phyloP scores from a whole-genome alignment of 306 rosid species.

The Corylus heterophylla region DNA sequence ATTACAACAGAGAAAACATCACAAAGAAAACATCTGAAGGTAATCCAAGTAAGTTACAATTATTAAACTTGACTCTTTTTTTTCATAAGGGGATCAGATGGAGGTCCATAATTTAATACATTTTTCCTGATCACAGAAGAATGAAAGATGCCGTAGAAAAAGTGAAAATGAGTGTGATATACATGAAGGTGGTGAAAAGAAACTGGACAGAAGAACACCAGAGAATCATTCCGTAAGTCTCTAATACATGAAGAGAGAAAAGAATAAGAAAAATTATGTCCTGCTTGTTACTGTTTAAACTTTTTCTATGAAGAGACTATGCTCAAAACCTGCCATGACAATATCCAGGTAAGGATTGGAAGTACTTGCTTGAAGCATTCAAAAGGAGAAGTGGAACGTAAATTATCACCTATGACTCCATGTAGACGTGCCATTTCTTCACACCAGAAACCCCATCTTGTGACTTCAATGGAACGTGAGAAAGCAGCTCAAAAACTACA shows the following conservation, averaged over 20 bases:
- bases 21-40: conserved; percentile 32
- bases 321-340: conserved; percentile 10
- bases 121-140: conserved; percentile 33
- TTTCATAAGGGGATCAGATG: background rate
- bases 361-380: conserved; percentile 22
- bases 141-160: conserved; percentile 30
- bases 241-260: background rate
- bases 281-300: conserved; percentile 3
- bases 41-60: conserved; percentile 32
- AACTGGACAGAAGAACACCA: conserved; percentile 22
- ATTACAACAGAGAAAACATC: conserved; percentile 36
- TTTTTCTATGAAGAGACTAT: background rate
- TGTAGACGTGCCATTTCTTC: conserved; percentile 24
- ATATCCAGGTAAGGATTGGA: conserved; percentile 41
- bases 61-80: background rate
- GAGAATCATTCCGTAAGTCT: conserved; percentile 43
- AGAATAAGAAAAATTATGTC: background rate
- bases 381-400: conserved; percentile 29
- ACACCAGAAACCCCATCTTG: conserved; percentile 27
- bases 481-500: conserved; percentile 21
- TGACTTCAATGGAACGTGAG: conserved; percentile 1
- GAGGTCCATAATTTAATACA: conserved; percentile 7
- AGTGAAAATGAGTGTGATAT: conserved; percentile 21
- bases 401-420: conserved; percentile 33
- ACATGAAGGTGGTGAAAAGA: conserved; percentile 39